Conservation (phyloP, 192 early-diverging fungal species). For the Coemansia sp. region DNA sequence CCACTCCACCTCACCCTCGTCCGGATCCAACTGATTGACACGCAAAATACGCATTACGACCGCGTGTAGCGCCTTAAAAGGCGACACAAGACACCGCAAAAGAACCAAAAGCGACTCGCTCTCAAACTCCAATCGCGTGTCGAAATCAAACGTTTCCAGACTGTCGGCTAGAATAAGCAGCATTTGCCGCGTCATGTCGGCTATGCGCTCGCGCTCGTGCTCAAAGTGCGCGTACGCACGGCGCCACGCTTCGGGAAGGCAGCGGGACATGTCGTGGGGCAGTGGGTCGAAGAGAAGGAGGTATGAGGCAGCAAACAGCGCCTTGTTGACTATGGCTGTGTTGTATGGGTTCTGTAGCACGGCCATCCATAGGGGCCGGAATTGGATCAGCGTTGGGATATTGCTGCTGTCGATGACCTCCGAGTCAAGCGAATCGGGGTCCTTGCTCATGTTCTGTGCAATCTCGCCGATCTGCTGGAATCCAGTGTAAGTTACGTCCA, state of each 20-base stretch:
- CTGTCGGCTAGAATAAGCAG: conserved; percentile 20
- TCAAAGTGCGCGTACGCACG: conserved; percentile 21
- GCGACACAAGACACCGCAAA: conserved; percentile 33
- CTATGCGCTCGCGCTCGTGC: conserved; percentile 6
- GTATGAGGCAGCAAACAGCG: conserved; percentile 34
- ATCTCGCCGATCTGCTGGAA: conserved; percentile 19
- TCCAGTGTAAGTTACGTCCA: conserved; percentile 16
- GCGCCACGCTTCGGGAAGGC: conserved; percentile 20
- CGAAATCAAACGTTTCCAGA: conserved; percentile 17
- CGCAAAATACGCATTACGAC: conserved; percentile 26
- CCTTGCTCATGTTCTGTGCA: conserved; percentile 17
- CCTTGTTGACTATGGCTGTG: conserved; percentile 29
- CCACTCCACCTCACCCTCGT: background rate
- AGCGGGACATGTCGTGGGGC: conserved; percentile 9
- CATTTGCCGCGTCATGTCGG: conserved; percentile 13
- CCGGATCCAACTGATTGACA: conserved; percentile 11
- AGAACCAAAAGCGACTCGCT: conserved; percentile 14
- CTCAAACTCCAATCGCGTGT: conserved; percentile 27
- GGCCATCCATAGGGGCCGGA: conserved; percentile 23
- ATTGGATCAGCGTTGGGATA: conserved; percentile 24
- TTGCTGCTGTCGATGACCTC: background rate
- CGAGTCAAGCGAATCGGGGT: conserved; percentile 4
- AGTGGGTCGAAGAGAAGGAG: conserved; percentile 39
- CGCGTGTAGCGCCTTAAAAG: conserved; percentile 13
- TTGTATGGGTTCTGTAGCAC: conserved; percentile 31